Percentiles rank a stretch among this genome's conserved stretches.
Evolutionary conservation across 495 filamentous ascomycete species (phyloP).

Genomic region (Diplogelasinospora grovesii): DNA sequence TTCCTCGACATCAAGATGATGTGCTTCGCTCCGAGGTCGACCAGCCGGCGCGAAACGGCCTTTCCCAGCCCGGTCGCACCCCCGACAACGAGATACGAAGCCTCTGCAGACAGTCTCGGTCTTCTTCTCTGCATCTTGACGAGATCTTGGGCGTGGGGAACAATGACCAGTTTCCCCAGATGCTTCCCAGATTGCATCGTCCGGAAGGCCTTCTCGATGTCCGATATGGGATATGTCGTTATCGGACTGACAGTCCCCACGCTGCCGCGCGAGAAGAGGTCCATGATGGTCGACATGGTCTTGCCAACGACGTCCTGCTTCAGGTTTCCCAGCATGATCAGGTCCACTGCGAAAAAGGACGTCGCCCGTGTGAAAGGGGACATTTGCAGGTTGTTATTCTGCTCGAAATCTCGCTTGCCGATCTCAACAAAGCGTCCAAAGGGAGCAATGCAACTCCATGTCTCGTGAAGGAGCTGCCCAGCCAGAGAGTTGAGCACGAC

Average conservation of each 20-base stretch:
- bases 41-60: constrained; percentile 43
- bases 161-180: constrained; percentile 44
- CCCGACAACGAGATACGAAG: constrained; percentile 45
- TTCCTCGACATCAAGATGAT: constrained; percentile 48
- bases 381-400: constrained; percentile 31
- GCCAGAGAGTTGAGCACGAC: constrained; percentile 50
- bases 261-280: constrained; percentile 22
- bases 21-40: constrained; percentile 42
- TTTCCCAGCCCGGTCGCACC: constrained; percentile 53
- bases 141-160: constrained; percentile 1
- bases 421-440: constrained; percentile 52
- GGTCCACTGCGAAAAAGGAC: constrained; percentile 40
- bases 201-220: constrained; percentile 42
- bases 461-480: constrained; percentile 39
- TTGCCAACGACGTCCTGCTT: constrained; percentile 15
- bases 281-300: constrained; percentile 19
- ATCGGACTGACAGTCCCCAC: constrained; percentile 31
- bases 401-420: constrained; percentile 30
- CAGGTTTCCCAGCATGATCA: constrained; percentile 20
- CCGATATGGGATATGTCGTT: constrained; percentile 28
- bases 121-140: neutral
- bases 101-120: neutral
- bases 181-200: constrained; percentile 45
- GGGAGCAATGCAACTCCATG: constrained; percentile 40
- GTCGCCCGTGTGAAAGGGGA: constrained; percentile 30